Percentiles rank a stretch among this genome's conserved stretches.
These are phyloP conservation scores for Solanum bulbocastanum DNA, from an alignment of 257 asterid species.

Conservation along the genomic window DNA sequence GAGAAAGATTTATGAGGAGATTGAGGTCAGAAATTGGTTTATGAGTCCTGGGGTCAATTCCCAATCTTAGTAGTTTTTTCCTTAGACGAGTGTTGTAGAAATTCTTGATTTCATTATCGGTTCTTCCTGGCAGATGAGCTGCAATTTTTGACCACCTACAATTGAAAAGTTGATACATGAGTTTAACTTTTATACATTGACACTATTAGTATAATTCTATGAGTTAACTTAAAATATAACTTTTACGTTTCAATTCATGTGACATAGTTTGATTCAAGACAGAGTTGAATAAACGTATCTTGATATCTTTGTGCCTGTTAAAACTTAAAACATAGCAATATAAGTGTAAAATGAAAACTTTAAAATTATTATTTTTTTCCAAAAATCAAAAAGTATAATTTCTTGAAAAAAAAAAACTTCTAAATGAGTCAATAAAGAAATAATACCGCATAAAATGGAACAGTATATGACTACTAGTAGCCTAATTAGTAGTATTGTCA, in stretches of 20 bases:
- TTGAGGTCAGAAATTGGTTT: slow-evolving; percentile 17
- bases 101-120: slow-evolving; percentile 65
- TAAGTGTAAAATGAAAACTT: background rate
- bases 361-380: background rate
- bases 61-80: slow-evolving; percentile 36
- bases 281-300: background rate
- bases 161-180: background rate
- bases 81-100: slow-evolving; percentile 47
- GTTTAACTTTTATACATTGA: background rate
- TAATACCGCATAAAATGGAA: background rate
- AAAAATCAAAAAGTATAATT: background rate
- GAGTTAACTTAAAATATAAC: background rate
- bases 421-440: background rate
- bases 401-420: too few relatives aligned
- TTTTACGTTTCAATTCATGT: background rate
- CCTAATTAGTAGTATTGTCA: background rate
- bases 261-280: background rate
- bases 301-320: background rate
- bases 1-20: slow-evolving; percentile 16
- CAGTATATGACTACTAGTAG: background rate
- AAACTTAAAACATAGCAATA: background rate
- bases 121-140: slow-evolving; percentile 43
- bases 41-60: slow-evolving; percentile 52
- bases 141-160: slow-evolving; percentile 67
- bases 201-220: background rate